Base-by-base conservation (phyloP, 805 yeast species). In the Yamadazyma takamatsuzukensis region DNA sequence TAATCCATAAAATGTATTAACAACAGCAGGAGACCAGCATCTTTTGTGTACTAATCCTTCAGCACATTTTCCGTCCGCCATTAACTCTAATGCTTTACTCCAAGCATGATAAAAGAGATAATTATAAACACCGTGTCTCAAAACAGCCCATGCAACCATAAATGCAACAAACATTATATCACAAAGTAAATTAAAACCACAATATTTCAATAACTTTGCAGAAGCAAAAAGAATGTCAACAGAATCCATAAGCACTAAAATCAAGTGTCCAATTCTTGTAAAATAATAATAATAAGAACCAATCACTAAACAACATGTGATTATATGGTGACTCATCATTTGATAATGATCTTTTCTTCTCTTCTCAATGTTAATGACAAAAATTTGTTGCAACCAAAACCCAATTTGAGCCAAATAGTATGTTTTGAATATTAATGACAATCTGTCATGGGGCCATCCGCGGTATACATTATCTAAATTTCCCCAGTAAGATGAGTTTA, bases 301-400 rank as follows among this genome's bases (percentile, higher is more conserved):
- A 9, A 70, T 53, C 17, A 83, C 71, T 34, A 88, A 68, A 15
- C 65, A 46, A 46, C 79, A 70, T 1, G 97, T 88, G 36, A 89
- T 79, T 36, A 89, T 77, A 57, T 88, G 97, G 55, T 88, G 97
- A 28, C 80, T 62, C 49, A 87, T 76, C 97, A 88, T 88, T 59
- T 88, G 95, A 45, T 60, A 56, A 53, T 84, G 79, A 54, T 88
- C 97, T 53, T 86, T 86, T 41, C 97, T 74, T 41, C 70, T 74
- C 39, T 75, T 79, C 58, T 88, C 97, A 32, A 87, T 59, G 58
- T 86, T 77, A 39, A 89, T 65, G 18, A 83, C 84, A 44, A 83
- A 69, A 15, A 85, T 67, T 56, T 86, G 95, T 48, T 83, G 86
- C 40, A 85, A 49, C 94, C 95, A 89, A 44, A 74, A 75, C 10